Percentiles rank a stretch among this genome's conserved stretches.
phyloP scores from a whole-genome alignment of 768 basidiomycete species.

The Candolleomyces aberdarensis region DNA sequence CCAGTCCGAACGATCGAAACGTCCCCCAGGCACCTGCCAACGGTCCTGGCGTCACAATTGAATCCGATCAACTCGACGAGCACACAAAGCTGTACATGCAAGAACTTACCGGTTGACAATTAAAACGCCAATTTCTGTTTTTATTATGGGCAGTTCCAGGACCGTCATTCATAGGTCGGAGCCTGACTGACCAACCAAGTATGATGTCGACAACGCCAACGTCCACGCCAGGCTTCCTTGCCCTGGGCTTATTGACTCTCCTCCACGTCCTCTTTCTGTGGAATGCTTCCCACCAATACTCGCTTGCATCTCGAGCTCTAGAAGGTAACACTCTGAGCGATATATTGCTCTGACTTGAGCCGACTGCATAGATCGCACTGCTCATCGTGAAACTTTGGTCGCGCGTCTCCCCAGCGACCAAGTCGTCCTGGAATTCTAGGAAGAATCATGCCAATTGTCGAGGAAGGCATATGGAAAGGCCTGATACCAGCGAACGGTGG shows the following conservation, averaged over 20 bases:
- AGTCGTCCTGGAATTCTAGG: neutral
- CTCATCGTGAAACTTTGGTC: neutral
- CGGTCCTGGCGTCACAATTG: too few relatives aligned
- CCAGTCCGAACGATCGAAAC: too few relatives aligned
- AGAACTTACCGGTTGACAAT: too few relatives aligned
- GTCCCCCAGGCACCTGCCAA: too few relatives aligned
- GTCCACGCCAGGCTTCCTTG: neutral
- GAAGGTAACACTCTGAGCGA: neutral
- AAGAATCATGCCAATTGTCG: neutral
- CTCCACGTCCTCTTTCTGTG: neutral
- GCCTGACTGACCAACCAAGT: too few relatives aligned
- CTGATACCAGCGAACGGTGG: neutral
- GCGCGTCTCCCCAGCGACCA: neutral
- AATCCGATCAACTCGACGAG: too few relatives aligned
- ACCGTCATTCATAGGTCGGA: too few relatives aligned
- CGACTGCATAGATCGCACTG: neutral
- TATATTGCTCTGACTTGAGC: neutral
- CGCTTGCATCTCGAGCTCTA: neutral
- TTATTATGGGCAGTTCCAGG: too few relatives aligned
- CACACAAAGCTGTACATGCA: too few relatives aligned
- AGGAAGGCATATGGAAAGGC: neutral
- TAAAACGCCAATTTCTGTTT: too few relatives aligned
- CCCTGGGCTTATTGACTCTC: neutral
- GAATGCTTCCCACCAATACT: neutral
- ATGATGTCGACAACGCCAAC: neutral